Percentiles rank a stretch among this genome's conserved stretches.
phyloP scores from a whole-genome alignment of 2,329 filamentous ascomycete genomes.

The Trichoderma endophyticum region DNA sequence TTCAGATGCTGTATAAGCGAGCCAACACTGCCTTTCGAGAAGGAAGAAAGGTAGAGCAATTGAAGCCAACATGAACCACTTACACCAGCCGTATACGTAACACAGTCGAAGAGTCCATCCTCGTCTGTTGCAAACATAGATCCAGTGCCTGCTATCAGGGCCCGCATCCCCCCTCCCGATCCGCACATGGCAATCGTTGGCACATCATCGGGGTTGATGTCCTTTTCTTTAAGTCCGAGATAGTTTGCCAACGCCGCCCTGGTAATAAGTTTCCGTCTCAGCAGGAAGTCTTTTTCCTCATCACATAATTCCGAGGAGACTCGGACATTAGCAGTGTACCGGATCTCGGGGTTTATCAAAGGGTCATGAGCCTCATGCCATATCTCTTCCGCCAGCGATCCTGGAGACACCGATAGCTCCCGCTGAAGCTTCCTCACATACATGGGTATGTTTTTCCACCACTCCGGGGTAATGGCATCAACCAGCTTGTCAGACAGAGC shows the following conservation, averaged over 20 bases:
- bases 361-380: constrained; percentile 90
- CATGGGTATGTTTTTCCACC: constrained; percentile 72
- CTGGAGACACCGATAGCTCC: constrained; percentile 82
- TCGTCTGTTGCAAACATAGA: constrained; percentile 82
- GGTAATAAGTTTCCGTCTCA: constrained; percentile 65
- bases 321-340: constrained; percentile 75
- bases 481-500: constrained; percentile 58
- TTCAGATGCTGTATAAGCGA: constrained; percentile 82
- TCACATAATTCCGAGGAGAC: constrained; percentile 77
- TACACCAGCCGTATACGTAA: constrained; percentile 92
- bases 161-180: constrained; percentile 85
- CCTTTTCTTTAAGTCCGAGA: constrained; percentile 69
- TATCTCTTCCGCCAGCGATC: constrained; percentile 86
- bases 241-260: constrained; percentile 76
- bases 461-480: constrained; percentile 73
- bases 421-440: constrained; percentile 80
- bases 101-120: constrained; percentile 86
- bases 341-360: constrained; percentile 79
- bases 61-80: constrained; percentile 97
- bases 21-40: constrained; percentile 65
- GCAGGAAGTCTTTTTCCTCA: constrained; percentile 75
- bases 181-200: constrained; percentile 92
- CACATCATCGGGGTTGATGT: constrained; percentile 90
- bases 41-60: constrained; percentile 71
- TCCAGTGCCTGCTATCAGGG: constrained; percentile 84